Conservation (phyloP, 1,284 basidiomycete genomes). For the Coniophora puteana region DNA sequence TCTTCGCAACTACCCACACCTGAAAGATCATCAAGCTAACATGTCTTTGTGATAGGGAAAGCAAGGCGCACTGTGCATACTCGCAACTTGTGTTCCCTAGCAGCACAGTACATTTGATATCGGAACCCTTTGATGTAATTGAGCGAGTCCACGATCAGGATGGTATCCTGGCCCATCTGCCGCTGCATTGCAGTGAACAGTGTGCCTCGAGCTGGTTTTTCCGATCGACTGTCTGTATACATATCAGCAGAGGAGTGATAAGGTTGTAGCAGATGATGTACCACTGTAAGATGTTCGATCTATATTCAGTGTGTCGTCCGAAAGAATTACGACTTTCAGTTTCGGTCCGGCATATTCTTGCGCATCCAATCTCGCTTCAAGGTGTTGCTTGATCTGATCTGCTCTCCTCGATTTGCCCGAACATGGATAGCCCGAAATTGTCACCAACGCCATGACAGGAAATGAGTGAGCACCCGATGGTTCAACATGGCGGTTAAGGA, state of each 20-base stretch:
- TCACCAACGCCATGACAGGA: constrained; percentile 99
- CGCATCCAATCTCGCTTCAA: constrained; percentile 54
- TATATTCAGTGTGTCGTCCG: constrained; percentile 74
- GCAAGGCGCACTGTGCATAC: constrained; percentile 77
- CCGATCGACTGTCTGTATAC: constrained; percentile 67
- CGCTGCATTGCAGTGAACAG: constrained; percentile 88
- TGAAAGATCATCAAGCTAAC: constrained; percentile 25
- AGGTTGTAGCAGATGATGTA: constrained; percentile 30
- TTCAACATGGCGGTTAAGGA: too few relatives aligned
- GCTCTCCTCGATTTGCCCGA: constrained; percentile 85
- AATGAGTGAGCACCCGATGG: too few relatives aligned
- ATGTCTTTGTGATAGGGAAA: neutral
- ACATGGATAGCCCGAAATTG: constrained; percentile 87
- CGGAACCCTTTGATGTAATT: constrained; percentile 98
- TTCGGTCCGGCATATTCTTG: constrained; percentile 47
- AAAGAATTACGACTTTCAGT: constrained; percentile 64
- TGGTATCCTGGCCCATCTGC: constrained; percentile 64
- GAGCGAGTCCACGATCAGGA: constrained; percentile 87
- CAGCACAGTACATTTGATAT: constrained; percentile 97
- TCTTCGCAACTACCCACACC: constrained; percentile 76
- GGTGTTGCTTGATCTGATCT: constrained; percentile 56
- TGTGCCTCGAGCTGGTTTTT: constrained; percentile 86
- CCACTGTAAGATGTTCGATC: constrained; percentile 72
- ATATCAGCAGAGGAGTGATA: neutral
- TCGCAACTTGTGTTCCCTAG: constrained; percentile 82